Conservation (phyloP, 2,329 filamentous ascomycete species). For the Xylariaceae sp. region DNA sequence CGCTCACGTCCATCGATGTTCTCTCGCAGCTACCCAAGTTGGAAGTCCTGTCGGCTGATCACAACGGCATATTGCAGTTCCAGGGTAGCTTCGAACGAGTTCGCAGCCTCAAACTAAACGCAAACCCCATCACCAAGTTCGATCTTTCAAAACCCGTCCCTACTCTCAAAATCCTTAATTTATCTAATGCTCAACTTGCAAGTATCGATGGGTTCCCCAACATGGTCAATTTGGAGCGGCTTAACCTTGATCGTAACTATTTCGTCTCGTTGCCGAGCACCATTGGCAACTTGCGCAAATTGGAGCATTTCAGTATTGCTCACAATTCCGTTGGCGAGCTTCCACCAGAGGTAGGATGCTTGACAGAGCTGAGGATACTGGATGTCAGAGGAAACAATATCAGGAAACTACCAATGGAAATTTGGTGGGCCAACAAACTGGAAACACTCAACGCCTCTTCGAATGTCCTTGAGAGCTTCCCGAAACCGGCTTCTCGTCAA, state of each 20-base stretch:
- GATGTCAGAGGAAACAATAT: slow-evolving; percentile 94
- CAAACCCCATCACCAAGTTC: slow-evolving; percentile 92
- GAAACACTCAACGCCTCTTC: slow-evolving; percentile 94
- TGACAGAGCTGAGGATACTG: slow-evolving; percentile 76
- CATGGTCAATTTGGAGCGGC: slow-evolving; percentile 77
- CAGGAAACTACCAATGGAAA: slow-evolving; percentile 77
- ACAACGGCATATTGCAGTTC: slow-evolving; percentile 89
- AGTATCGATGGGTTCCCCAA: slow-evolving; percentile 88
- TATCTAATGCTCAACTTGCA: slow-evolving; percentile 86
- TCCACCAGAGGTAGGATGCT: slow-evolving; percentile 80
- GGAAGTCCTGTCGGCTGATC: slow-evolving; percentile 82
- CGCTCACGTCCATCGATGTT: slow-evolving; percentile 80
- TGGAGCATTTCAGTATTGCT: slow-evolving; percentile 91
- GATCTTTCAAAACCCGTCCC: slow-evolving; percentile 72
- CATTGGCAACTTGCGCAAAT: slow-evolving; percentile 72
- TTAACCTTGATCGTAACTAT: slow-evolving; percentile 91
- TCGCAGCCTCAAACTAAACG: slow-evolving; percentile 80
- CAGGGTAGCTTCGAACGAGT: slow-evolving; percentile 82
- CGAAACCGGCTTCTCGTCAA: slow-evolving; percentile 71
- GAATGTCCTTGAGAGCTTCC: slow-evolving; percentile 85
- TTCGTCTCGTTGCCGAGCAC: slow-evolving; percentile 84
- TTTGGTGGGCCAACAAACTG: slow-evolving; percentile 92
- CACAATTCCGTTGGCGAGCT: slow-evolving; percentile 83
- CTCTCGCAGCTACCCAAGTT: slow-evolving; percentile 78
- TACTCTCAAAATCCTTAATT: slow-evolving; percentile 77